phyloP scores from a whole-genome alignment of 345 rosid species.

The Pistacia integerrima region DNA sequence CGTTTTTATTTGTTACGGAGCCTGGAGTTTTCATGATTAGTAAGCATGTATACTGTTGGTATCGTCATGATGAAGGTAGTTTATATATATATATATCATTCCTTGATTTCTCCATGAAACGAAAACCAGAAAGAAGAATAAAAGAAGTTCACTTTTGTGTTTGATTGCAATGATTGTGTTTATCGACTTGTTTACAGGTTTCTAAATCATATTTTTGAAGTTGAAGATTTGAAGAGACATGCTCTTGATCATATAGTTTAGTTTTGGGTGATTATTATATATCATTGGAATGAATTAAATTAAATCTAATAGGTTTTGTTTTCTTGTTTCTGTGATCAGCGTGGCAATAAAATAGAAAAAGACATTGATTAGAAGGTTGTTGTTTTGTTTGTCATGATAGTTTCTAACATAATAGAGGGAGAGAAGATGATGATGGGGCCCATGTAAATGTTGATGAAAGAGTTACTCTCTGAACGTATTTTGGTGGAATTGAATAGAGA shows the following conservation, averaged over 20 bases:
- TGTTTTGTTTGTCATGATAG: too few relatives aligned
- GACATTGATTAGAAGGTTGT: too few relatives aligned
- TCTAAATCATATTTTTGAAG: background rate
- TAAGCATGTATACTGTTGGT: background rate
- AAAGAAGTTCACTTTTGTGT: background rate
- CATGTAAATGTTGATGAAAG: background rate
- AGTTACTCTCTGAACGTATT: background rate
- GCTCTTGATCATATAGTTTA: background rate
- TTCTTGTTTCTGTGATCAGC: too few relatives aligned
- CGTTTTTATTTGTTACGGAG: background rate
- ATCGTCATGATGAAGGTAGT: background rate
- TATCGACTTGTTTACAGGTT: background rate
- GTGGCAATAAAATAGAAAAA: too few relatives aligned
- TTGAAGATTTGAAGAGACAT: background rate
- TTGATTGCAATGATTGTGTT: background rate
- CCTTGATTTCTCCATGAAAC: conserved; percentile 17
- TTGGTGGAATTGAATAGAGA: conserved; percentile 1
- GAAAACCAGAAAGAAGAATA: conserved; percentile 5
- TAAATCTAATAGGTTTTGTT: too few relatives aligned
- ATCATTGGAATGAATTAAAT: background rate
- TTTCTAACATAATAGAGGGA: background rate
- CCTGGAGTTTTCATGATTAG: conserved; percentile 12
- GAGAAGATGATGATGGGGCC: background rate
- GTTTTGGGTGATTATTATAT: background rate
- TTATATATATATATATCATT: background rate